Conservation (phyloP, 2,329 filamentous ascomycete genomes). For the Chrysoporthe cubensis region DNA sequence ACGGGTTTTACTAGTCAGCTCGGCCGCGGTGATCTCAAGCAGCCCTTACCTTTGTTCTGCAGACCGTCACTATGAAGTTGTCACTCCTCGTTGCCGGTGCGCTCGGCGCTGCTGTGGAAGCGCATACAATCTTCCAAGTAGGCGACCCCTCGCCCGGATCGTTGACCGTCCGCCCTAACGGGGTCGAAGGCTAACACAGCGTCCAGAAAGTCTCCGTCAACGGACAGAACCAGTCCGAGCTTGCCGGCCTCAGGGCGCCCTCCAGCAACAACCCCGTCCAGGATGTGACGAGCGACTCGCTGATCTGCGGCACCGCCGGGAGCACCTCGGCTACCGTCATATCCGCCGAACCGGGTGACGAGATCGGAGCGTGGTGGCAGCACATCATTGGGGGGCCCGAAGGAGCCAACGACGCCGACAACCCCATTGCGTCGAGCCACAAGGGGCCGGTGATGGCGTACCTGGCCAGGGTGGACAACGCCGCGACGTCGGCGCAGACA, state of each 20-base stretch:
- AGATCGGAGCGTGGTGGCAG: slow-evolving; percentile 56
- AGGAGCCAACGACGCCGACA: slow-evolving; percentile 51
- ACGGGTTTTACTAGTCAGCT: not conserved
- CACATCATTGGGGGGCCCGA: slow-evolving; percentile 59
- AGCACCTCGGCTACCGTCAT: slow-evolving; percentile 49
- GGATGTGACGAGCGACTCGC: slow-evolving; percentile 51
- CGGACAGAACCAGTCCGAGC: slow-evolving; percentile 46
- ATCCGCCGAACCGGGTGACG: slow-evolving; percentile 53
- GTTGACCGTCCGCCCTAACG: not conserved
- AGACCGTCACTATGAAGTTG: slow-evolving; percentile 40
- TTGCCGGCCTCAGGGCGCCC: slow-evolving; percentile 52
- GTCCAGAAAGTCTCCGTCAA: slow-evolving; percentile 51
- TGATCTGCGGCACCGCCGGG: slow-evolving; percentile 53
- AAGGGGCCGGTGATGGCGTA: slow-evolving; percentile 59
- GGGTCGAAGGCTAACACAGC: not conserved
- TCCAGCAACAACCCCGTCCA: slow-evolving; percentile 57
- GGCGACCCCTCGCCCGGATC: not conserved
- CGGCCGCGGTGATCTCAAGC: not conserved
- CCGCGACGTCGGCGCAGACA: slow-evolving; percentile 45
- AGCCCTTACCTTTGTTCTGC: not conserved
- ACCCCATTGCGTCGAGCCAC: slow-evolving; percentile 59
- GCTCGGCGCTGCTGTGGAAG: slow-evolving; percentile 42
- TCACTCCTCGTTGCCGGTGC: slow-evolving; percentile 40
- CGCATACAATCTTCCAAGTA: slow-evolving; percentile 50
- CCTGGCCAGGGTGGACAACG: slow-evolving; percentile 57